Evolutionary conservation across 805 yeast species (phyloP), one percentile per base, ranked within the genome.

Genomic region (Starmerella stigmatis): DNA sequence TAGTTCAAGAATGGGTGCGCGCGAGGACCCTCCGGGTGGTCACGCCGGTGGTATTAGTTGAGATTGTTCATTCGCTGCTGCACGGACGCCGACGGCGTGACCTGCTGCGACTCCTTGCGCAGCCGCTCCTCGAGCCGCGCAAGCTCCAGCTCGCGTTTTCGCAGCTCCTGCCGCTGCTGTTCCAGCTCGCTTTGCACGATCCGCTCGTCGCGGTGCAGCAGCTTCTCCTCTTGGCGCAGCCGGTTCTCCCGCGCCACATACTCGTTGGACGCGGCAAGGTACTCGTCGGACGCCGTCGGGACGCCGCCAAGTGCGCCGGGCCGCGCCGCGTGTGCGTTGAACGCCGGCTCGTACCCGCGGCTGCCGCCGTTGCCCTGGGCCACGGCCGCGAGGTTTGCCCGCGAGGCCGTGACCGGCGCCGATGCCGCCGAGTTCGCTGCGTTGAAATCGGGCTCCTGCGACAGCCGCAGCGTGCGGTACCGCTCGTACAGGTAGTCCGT

Each of bases 401-500:
- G 47, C 29, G 53, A 49, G 19, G 50, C 50, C 29, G 54, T 50
- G 23, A 35, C 44, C 13, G 54, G 54, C 11, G 54, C 54, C 22
- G 28, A 11, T n/a, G 54, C 53, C 11, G 54, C 54, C 11, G 54
- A 40, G 16, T 42, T 40, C 8, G 54, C 54, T 8, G 54, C 54
- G 36, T 50, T 50, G 54, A 50, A 46, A 16, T 43, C 47, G 15
- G 54, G 54, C 49, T 76, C 80, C 25, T 82, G 79, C 23, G 85
- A 77, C 51, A 83, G 72, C 15, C 88, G 86, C 58, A 79, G 86
- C 9, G 95, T 83, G 72, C 96, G 79, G 65, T 86, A 86, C 60
- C 78, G 79, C 64, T 86, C 96, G 63, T 86, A 86, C 52, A 86
- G 68, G 32, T 79, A 73, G 61, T 86, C 94, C 61, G 83, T 94